phyloP scores from a whole-genome alignment of 176 grass and related monocot genomes.

The Puccinellia tenuiflora region DNA sequence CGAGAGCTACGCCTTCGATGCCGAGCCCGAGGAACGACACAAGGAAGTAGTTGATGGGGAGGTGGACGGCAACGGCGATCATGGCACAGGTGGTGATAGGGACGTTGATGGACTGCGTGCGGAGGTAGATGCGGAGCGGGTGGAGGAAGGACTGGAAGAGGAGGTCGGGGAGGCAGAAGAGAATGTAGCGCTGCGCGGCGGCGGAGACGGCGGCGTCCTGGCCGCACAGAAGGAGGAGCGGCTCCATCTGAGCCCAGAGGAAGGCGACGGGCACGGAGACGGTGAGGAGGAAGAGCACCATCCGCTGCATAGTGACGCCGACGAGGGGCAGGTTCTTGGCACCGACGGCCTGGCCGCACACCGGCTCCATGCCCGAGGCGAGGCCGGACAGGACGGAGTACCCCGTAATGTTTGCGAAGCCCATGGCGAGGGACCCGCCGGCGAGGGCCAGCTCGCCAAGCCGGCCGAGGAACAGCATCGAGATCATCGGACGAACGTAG shows the following conservation, averaged over 20 bases:
- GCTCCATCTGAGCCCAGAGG: conserved; percentile 74
- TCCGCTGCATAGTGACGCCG: conserved; percentile 72
- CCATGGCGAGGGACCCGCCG: conserved; percentile 85
- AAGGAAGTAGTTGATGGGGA: conserved; percentile 72
- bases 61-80: conserved; percentile 56
- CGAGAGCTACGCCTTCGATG: conserved; percentile 65
- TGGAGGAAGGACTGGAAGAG: conserved; percentile 89
- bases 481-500: conserved; percentile 88
- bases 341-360: conserved; percentile 90
- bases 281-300: conserved; percentile 61
- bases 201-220: conserved; percentile 65
- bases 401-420: conserved; percentile 94
- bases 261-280: conserved; percentile 55
- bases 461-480: conserved; percentile 87
- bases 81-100: conserved; percentile 67
- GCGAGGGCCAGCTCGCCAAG: conserved; percentile 81
- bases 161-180: conserved; percentile 77
- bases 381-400: conserved; percentile 87
- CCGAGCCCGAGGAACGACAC: conserved; percentile 63
- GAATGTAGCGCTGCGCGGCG: conserved; percentile 60
- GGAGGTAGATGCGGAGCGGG: conserved; percentile 93
- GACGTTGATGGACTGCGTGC: conserved; percentile 75
- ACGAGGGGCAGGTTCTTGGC: conserved; percentile 58
- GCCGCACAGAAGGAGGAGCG: conserved; percentile 70
- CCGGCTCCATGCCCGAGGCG: conserved; percentile 92